Evolutionary conservation across 176 grass and related monocot species (phyloP), one percentile per base, ranked within the genome.

Genomic region (Oryza longistaminata): DNA sequence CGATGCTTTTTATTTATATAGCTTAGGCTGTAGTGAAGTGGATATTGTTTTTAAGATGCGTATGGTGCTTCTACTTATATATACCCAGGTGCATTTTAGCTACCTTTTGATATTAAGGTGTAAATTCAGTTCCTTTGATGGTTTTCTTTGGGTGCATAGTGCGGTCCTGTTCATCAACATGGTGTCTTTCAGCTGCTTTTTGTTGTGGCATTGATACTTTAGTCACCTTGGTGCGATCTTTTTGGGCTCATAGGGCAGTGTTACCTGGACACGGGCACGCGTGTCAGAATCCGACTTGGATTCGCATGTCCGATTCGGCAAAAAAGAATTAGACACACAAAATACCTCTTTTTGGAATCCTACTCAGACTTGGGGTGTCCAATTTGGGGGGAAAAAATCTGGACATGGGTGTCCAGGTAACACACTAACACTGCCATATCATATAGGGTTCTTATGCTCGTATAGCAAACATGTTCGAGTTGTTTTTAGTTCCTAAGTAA

Each of bases 1-100:
- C 31, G 7, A 50, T 87, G 61, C 44, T 33, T 70, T 70, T 49
- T 83, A 68, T 13, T 37, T n/a, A n/a, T n/a, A n/a, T n/a, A n/a
- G n/a, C n/a, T n/a, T n/a, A n/a, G n/a, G n/a, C n/a, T 6, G 5
- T 75, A 21, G 21, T 70, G 27, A 16, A 17, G 1, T 27, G 42
- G 67, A 64, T 62, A 3, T 6, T 15, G 39, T 65, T 46, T 68
- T 81, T 66, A 26, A 16, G n/a, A 43, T 33, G 12, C 34, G 70
- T 44, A 65, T 48, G 27, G 3, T 74, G 76, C 39, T 86, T 79
- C 29, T 73, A 31, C 10, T 35, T 66, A 11, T 69, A 61, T 66
- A 17, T 31, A 31, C 29, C 11, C 13, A 33, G 39, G 11, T 5
- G 6, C 75, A 13, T 67, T 73, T 78, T 5, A 17, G 19, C 6